Conservation (phyloP, 139 green algal genomes). For the Micromonas commoda region DNA sequence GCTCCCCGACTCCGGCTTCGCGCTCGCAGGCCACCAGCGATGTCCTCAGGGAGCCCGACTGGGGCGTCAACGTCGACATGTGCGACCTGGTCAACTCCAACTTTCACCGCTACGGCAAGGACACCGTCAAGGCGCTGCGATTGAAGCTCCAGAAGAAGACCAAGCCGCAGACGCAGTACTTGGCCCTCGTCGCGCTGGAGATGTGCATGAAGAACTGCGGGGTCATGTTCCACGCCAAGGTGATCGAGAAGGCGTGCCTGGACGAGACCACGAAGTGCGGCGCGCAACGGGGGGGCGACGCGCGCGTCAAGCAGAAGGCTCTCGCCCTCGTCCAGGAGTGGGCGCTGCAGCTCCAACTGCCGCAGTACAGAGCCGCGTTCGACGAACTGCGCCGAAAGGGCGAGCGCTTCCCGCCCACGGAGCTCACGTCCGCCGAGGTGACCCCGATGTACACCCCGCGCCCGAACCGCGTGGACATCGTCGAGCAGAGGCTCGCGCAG, state of each 20-base stretch:
- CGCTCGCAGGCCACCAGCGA: not conserved
- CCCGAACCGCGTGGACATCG: too few relatives aligned
- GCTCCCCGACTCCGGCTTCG: not conserved
- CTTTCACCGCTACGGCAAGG: not conserved
- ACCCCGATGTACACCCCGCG: too few relatives aligned
- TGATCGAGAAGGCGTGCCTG: not conserved
- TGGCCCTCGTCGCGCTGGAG: not conserved
- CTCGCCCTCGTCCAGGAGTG: conserved; percentile 4
- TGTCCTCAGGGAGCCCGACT: not conserved
- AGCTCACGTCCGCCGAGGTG: too few relatives aligned
- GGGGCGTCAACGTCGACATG: not conserved
- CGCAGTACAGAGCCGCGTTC: not conserved
- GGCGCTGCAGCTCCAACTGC: not conserved
- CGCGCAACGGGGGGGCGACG: not conserved
- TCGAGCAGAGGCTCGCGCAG: too few relatives aligned
- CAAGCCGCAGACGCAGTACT: not conserved
- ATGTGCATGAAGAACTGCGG: conserved; percentile 23
- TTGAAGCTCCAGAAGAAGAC: not conserved
- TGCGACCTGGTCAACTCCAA: conserved; percentile 10
- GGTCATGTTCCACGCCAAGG: not conserved
- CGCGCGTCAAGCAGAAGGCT: not conserved
- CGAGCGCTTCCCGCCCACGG: not conserved
- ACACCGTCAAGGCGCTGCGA: not conserved
- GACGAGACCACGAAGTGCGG: not conserved
- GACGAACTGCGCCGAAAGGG: not conserved